Percentiles rank a stretch among this genome's conserved stretches.
phyloP scores from a whole-genome alignment of 805 yeast species.

The Pichia gijzeniarum region DNA sequence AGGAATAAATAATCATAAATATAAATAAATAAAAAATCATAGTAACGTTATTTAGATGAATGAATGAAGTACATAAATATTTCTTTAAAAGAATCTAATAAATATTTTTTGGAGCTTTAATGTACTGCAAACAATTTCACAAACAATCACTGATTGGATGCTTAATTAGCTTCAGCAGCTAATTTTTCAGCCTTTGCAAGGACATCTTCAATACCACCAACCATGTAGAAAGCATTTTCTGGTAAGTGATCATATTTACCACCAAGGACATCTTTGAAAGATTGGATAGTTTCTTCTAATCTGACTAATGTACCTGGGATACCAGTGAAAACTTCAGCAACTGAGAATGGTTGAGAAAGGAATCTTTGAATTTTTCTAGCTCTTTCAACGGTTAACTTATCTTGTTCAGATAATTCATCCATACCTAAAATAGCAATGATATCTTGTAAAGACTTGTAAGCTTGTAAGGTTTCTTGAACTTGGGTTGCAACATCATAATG shows the following conservation, averaged over 20 bases:
- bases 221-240: conserved; percentile 99
- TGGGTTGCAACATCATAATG: conserved; percentile 92
- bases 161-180: conserved; percentile 83
- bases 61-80: neutral
- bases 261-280: conserved; percentile 94
- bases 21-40: conserved; percentile 14
- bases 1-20: conserved; percentile 14
- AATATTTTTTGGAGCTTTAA: too few species aligned
- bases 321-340: conserved; percentile 99
- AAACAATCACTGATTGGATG: conserved; percentile 13
- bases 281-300: conserved; percentile 87
- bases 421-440: conserved; percentile 99
- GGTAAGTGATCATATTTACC: conserved; percentile 99
- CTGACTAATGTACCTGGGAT: conserved; percentile 96
- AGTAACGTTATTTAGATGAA: conserved; percentile 10
- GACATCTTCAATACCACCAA: conserved; percentile 99
- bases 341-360: conserved; percentile 99
- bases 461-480: conserved; percentile 98
- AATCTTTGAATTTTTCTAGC: conserved; percentile 99
- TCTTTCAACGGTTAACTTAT: conserved; percentile 99
- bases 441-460: conserved; percentile 99
- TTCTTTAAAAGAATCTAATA: conserved; percentile 1
- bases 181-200: conserved; percentile 98
- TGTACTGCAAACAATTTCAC: conserved; percentile 4
- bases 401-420: conserved; percentile 99